A percentile compares a stretch with the other conserved stretches of the same genome.
These are phyloP conservation scores for Cynanchum wilfordii DNA, from an alignment of 257 asterid genomes.

Conservation along the genomic window DNA sequence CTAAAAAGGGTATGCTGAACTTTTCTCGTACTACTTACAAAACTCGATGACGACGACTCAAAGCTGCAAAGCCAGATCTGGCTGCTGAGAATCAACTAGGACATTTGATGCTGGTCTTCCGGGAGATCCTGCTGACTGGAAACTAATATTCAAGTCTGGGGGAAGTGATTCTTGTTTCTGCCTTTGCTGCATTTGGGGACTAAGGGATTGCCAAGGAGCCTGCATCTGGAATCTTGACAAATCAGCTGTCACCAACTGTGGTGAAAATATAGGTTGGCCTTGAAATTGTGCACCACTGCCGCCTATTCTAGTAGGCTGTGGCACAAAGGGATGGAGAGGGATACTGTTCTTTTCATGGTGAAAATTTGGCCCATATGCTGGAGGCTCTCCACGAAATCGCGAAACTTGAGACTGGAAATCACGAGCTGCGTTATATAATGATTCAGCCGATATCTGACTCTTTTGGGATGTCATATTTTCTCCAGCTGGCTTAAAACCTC, in stretches of 20 bases:
- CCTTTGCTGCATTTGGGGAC: slow-evolving; percentile 56
- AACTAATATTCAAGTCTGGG: slow-evolving; percentile 84
- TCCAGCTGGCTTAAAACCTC: slow-evolving; percentile 49
- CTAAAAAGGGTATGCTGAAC: not conserved
- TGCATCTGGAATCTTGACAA: slow-evolving; percentile 75
- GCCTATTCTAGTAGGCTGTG: slow-evolving; percentile 51
- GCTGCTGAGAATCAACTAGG: slow-evolving; percentile 89
- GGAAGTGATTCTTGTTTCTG: slow-evolving; percentile 73
- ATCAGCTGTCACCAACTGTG: slow-evolving; percentile 62
- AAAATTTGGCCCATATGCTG: slow-evolving; percentile 37
- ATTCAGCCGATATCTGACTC: slow-evolving; percentile 49
- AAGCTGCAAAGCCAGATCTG: slow-evolving; percentile 95
- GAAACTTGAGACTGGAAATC: slow-evolving; percentile 44
- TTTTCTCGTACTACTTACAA: slow-evolving; percentile 4
- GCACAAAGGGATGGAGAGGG: slow-evolving; percentile 45
- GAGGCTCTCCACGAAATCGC: slow-evolving; percentile 47
- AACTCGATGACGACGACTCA: slow-evolving; percentile 18
- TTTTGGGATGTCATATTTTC: slow-evolving; percentile 35
- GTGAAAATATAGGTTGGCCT: slow-evolving; percentile 46
- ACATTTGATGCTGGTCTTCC: slow-evolving; percentile 67
- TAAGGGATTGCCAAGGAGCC: slow-evolving; percentile 49
- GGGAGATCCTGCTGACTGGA: slow-evolving; percentile 85
- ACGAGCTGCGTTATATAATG: slow-evolving; percentile 48
- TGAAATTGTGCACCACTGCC: slow-evolving; percentile 44
- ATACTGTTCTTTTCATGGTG: slow-evolving; percentile 39